Conservation (phyloP, 768 basidiomycete genomes). For the Serpula lacrymans region DNA sequence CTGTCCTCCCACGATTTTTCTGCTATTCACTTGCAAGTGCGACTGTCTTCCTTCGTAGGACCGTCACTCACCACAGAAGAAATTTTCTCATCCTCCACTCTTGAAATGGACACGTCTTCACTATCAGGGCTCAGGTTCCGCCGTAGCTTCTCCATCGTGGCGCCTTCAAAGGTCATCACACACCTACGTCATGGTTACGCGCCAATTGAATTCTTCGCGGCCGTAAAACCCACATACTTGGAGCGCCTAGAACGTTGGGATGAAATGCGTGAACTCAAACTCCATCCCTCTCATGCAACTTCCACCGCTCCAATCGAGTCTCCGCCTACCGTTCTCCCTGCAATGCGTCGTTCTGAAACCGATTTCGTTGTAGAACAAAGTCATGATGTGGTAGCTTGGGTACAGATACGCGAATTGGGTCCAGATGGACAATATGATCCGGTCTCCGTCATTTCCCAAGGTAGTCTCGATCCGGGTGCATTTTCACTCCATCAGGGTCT, state of each 20-base stretch:
- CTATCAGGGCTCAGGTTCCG: slow-evolving; percentile 82
- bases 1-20: slow-evolving; percentile 88
- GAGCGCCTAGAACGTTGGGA: slow-evolving; percentile 93
- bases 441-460: slow-evolving; percentile 76
- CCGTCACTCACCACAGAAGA: slow-evolving; percentile 68
- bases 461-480: slow-evolving; percentile 74
- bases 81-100: slow-evolving; percentile 68
- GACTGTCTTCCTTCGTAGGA: slow-evolving; percentile 85
- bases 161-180: slow-evolving; percentile 66
- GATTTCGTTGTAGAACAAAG: slow-evolving; percentile 85
- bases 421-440: slow-evolving; percentile 82
- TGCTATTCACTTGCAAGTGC: slow-evolving; percentile 81
- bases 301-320: slow-evolving; percentile 29
- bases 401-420: slow-evolving; percentile 84
- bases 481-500: slow-evolving; percentile 92
- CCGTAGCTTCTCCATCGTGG: slow-evolving; percentile 74
- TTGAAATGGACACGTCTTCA: slow-evolving; percentile 71
- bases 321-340: slow-evolving; percentile 45
- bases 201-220: slow-evolving; percentile 88
- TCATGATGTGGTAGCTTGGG: slow-evolving; percentile 88
- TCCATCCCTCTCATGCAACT: slow-evolving; percentile 35
- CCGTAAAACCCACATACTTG: slow-evolving; percentile 76
- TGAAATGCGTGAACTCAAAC: slow-evolving; percentile 78
- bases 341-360: slow-evolving; percentile 89
- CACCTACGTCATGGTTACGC: slow-evolving; percentile 78